Conservation (phyloP, 176 grass and related monocot genomes). For the Dactylis glomerata region DNA sequence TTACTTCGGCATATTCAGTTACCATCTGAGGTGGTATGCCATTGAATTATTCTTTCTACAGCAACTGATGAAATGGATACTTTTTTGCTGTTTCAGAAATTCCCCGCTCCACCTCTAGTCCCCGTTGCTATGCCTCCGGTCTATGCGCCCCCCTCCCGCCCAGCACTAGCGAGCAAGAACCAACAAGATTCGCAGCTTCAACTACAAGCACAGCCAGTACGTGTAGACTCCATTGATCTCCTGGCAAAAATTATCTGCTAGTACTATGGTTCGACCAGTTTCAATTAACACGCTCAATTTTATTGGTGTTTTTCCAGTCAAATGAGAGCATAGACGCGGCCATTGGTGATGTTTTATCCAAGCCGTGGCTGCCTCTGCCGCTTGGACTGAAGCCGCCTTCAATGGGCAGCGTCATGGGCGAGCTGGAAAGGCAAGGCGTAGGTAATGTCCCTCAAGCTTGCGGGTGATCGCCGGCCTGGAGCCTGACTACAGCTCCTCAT, state of each 20-base stretch:
- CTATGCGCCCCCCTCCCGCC: constrained; percentile 32
- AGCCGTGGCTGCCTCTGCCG: constrained; percentile 82
- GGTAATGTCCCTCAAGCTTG: constrained; percentile 54
- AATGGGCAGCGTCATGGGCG: constrained; percentile 62
- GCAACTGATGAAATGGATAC: neutral
- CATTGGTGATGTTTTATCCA: constrained; percentile 77
- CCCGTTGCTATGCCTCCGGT: constrained; percentile 36
- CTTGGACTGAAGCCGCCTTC: constrained; percentile 86
- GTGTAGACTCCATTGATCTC: neutral
- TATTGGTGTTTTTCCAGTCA: constrained; percentile 30
- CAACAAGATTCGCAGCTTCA: constrained; percentile 37
- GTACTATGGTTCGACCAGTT: neutral
- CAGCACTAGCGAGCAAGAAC: constrained; percentile 17
- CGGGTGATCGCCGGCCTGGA: constrained; percentile 1
- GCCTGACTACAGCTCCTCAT: neutral
- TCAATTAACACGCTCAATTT: neutral
- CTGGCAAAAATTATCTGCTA: neutral
- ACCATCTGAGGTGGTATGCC: neutral
- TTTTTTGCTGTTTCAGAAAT: constrained; percentile 47
- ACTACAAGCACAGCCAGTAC: constrained; percentile 59
- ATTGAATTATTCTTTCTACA: neutral
- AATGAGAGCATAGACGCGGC: constrained; percentile 73
- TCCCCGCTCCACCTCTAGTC: constrained; percentile 46
- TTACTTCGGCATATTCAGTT: neutral
- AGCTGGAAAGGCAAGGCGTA: constrained; percentile 70